A percentile compares a stretch with the other conserved stretches of the same genome.
Conservation (phyloP, 306 rosid genomes). For the Inga laurina region DNA sequence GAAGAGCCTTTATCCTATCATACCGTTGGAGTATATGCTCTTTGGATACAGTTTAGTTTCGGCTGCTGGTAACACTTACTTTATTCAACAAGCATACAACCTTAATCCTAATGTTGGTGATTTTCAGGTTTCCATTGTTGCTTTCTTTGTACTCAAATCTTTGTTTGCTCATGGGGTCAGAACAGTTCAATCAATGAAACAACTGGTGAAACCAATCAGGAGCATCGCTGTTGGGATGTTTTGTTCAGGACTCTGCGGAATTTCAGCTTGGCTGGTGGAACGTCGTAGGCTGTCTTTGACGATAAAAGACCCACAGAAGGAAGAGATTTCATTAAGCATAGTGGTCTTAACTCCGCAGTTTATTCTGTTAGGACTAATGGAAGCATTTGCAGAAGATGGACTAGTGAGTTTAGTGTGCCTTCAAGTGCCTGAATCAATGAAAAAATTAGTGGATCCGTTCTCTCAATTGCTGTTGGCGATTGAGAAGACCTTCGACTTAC, state of each 20-base stretch:
- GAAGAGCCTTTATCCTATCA: neutral
- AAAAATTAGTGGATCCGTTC: neutral
- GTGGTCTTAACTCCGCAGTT: no score
- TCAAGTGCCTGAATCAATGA: neutral
- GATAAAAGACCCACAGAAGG: neutral
- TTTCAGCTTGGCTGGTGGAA: conserved; percentile 11
- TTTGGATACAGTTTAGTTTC: neutral
- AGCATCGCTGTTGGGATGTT: neutral
- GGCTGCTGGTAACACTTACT: conserved; percentile 4
- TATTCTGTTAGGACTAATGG: no score
- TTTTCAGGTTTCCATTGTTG: neutral
- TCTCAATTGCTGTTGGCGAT: neutral
- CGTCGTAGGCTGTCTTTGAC: neutral
- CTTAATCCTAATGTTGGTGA: neutral
- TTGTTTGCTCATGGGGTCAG: neutral
- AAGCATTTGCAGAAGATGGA: neutral
- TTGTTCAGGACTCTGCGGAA: neutral
- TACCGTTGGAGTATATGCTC: neutral
- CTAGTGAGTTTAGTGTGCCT: neutral
- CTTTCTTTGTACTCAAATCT: neutral
- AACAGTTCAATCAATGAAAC: neutral
- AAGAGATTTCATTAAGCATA: neutral
- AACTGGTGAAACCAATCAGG: neutral
- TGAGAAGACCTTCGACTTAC: neutral
- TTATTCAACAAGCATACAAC: neutral